Evolutionary conservation across 202 grass and related monocot species (phyloP), one percentile per base, ranked within the genome.

Genomic region (Eragrostis tef): DNA sequence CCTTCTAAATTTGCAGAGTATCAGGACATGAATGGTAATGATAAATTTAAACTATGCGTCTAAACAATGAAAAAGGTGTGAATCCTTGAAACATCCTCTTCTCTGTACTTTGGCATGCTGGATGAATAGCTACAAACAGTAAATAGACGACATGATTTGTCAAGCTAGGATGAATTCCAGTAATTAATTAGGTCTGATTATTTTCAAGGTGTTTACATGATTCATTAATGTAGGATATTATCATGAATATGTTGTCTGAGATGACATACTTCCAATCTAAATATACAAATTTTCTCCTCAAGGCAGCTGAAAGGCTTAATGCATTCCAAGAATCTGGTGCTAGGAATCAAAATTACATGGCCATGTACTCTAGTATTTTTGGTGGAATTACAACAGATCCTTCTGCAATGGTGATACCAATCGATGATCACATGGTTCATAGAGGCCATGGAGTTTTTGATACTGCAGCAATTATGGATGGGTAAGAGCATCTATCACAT

Each of bases 391-490:
- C 92, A 58, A 91, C 82, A 60, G 54, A 93, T 81, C 92, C 86
- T 50, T 86, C 85, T 45, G 95, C 90, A 44, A 93, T 98, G 95
- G 90, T 98, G 62, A 94, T 98, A 84, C 88, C 88, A 36, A 86
- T 93, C 1, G 92, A 98, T 75, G 95, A 98, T 89, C 95, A 98
- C 80, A 93, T 94, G 92, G 88, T 98, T 29, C 95, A 98, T 62
- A 87, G 90, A 89, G 95, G 92, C 16, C 94, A 98, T 72, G 95
- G 95, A 26, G 92, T 98, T 72, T 98, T 98, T 68, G 95, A 98
- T 80, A 98, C 92, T 73, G 90, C 92, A 42, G 92, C 95, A 74
- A 94, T 94, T 78, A 89, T 98, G 86, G 84, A 98, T 70, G 92
- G 94, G 94, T 98, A 89, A 92, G 76, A 73, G 27, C 12, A 72